Percentiles rank a stretch among this genome's conserved stretches.
These are phyloP conservation scores for Marasmius tenuissimus DNA, from an alignment of 1,284 basidiomycete genomes.

Conservation along the genomic window DNA sequence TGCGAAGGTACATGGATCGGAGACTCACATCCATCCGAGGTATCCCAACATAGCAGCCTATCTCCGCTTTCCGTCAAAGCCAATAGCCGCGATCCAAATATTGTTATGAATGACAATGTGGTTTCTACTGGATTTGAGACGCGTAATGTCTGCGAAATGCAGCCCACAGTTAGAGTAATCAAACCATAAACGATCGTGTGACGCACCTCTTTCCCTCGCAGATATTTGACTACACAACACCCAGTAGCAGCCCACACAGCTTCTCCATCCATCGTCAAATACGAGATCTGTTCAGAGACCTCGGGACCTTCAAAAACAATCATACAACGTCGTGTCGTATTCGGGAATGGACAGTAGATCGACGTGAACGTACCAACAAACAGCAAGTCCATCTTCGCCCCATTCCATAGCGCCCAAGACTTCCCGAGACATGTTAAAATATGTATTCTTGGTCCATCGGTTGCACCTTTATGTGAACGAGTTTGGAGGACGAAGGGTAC, in stretches of 20 bases:
- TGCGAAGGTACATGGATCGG: not conserved
- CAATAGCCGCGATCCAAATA: conserved; percentile 82
- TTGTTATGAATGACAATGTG: conserved; percentile 58
- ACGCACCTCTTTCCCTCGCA: conserved; percentile 84
- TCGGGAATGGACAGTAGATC: not conserved
- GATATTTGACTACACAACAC: conserved; percentile 71
- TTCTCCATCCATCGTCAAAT: conserved; percentile 83
- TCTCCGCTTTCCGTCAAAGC: conserved; percentile 80
- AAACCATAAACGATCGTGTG: conserved; percentile 4
- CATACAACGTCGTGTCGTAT: not conserved
- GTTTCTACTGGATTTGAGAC: conserved; percentile 65
- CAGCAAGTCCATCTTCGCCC: conserved; percentile 87
- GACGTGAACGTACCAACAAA: conserved; percentile 78
- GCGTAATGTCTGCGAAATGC: conserved; percentile 43
- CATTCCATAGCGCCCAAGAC: conserved; percentile 97
- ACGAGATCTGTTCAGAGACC: conserved; percentile 70
- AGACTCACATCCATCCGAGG: conserved; percentile 53
- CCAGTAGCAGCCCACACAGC: conserved; percentile 84
- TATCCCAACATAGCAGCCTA: conserved; percentile 83
- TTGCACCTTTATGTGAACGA: conserved; percentile 84
- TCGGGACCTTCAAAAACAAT: conserved; percentile 65
- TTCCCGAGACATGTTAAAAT: conserved; percentile 88
- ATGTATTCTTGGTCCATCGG: conserved; percentile 79
- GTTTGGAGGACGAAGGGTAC: conserved; percentile 90
- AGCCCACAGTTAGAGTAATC: conserved; percentile 12